A percentile compares a stretch with the other conserved stretches of the same genome.
Evolutionary conservation across 768 basidiomycete genomes (phyloP).

Genomic region (Rhizopogon roseolus): DNA sequence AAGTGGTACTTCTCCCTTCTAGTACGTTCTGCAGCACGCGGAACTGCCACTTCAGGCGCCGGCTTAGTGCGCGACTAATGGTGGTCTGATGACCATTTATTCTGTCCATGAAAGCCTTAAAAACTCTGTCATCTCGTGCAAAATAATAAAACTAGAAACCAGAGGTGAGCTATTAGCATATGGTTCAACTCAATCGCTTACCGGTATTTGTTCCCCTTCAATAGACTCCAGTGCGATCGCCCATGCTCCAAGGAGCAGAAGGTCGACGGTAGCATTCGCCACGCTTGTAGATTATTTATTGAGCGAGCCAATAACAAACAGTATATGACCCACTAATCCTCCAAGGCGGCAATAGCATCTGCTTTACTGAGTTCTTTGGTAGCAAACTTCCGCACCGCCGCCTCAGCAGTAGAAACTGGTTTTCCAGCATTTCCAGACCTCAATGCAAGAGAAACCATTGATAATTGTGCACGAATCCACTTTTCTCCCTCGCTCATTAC

Average conservation of each 20-base stretch:
- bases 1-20: constrained; percentile 62
- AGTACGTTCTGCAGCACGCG: constrained; percentile 56
- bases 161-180: not conserved
- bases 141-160: constrained; percentile 70
- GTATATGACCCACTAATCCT: constrained; percentile 72
- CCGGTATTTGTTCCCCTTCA: constrained; percentile 66
- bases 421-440: constrained; percentile 60
- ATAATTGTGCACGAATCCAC: constrained; percentile 75
- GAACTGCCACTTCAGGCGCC: constrained; percentile 69
- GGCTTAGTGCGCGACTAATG: constrained; percentile 45
- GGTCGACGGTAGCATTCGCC: constrained; percentile 85
- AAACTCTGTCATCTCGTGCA: constrained; percentile 87
- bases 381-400: constrained; percentile 80
- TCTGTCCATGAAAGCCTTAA: constrained; percentile 57
- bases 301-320: not conserved
- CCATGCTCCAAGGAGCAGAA: constrained; percentile 83
- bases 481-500: constrained; percentile 96
- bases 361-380: constrained; percentile 81
- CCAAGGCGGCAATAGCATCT: constrained; percentile 72
- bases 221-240: constrained; percentile 54
- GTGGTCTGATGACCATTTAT: constrained; percentile 32
- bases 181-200: constrained; percentile 28
- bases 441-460: constrained; percentile 65
- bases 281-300: constrained; percentile 41
- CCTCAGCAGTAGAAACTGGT: constrained; percentile 72